These are phyloP conservation scores for Lenwebbia sp. DNA, from an alignment of 345 rosid genomes.

Conservation along the genomic window DNA sequence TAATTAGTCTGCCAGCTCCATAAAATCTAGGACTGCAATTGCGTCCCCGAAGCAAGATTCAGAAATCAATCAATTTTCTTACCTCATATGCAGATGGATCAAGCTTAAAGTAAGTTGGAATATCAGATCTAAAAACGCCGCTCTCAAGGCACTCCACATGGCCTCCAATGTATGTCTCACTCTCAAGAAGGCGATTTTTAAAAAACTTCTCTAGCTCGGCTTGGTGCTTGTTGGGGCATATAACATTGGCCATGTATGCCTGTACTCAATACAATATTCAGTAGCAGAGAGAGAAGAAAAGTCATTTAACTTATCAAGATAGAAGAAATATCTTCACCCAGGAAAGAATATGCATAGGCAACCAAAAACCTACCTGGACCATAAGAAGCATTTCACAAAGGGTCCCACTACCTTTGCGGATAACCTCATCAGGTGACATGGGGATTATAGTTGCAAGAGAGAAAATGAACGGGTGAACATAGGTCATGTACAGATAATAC, in stretches of 20 bases:
- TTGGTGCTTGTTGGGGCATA: slow-evolving; percentile 97
- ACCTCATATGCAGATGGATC: slow-evolving; percentile 73
- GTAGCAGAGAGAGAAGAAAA: background rate
- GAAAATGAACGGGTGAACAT: slow-evolving; percentile 94
- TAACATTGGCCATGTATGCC: slow-evolving; percentile 91
- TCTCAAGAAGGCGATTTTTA: slow-evolving; percentile 77
- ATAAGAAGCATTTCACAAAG: slow-evolving; percentile 99
- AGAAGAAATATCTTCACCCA: background rate
- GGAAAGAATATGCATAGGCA: background rate
- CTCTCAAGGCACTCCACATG: slow-evolving; percentile 99
- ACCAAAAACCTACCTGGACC: slow-evolving; percentile 65
- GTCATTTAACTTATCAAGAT: background rate
- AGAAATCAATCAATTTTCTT: slow-evolving; percentile 13
- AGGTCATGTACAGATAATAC: slow-evolving; percentile 91
- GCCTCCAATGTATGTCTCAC: slow-evolving; percentile 97
- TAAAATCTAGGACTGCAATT: background rate
- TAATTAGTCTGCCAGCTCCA: background rate
- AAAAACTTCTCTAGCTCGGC: slow-evolving; percentile 83
- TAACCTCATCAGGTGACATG: slow-evolving; percentile 97
- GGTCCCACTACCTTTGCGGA: slow-evolving; percentile 98
- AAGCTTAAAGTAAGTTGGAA: slow-evolving; percentile 87
- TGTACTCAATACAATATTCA: slow-evolving; percentile 12
- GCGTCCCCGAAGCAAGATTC: background rate
- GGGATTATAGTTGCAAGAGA: slow-evolving; percentile 97
- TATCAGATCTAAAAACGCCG: slow-evolving; percentile 97